Conservation (phyloP, 331 rosid genomes). For the Erythrophleum ivorense region DNA sequence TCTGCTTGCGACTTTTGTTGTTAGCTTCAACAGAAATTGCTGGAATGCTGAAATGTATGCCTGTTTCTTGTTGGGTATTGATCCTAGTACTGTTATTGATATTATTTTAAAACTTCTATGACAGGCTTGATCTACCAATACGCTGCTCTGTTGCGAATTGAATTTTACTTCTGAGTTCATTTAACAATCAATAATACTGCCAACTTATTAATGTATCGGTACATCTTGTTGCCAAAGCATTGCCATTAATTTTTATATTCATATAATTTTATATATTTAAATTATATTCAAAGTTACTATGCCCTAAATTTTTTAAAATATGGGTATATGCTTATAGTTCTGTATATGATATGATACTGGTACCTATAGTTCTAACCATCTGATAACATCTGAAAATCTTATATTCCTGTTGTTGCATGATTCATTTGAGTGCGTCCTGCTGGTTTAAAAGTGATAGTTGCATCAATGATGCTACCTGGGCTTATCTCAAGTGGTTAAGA, state of each 20-base stretch:
- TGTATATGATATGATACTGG: not conserved
- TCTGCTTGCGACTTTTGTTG: not conserved
- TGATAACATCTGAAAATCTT: not conserved
- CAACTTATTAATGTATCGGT: not conserved
- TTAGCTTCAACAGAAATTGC: not conserved
- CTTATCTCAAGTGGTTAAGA: not conserved
- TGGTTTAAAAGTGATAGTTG: not conserved
- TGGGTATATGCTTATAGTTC: not conserved
- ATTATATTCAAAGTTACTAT: not conserved
- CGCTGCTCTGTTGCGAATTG: not conserved
- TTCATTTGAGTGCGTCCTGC: not conserved
- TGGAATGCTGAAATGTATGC: not conserved
- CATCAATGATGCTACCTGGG: not conserved
- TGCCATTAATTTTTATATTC: not conserved
- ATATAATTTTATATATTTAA: not conserved
- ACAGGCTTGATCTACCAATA: not conserved
- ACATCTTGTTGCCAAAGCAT: not conserved
- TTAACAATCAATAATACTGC: not conserved
- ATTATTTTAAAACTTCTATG: not conserved
- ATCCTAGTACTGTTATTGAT: not conserved
- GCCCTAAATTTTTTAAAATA: not conserved
- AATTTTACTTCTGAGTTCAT: not conserved
- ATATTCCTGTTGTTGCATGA: not conserved
- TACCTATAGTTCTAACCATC: not conserved
- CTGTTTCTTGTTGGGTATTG: not conserved